phyloP scores from a whole-genome alignment of 495 filamentous ascomycete species.

The Penicillium soppii region DNA sequence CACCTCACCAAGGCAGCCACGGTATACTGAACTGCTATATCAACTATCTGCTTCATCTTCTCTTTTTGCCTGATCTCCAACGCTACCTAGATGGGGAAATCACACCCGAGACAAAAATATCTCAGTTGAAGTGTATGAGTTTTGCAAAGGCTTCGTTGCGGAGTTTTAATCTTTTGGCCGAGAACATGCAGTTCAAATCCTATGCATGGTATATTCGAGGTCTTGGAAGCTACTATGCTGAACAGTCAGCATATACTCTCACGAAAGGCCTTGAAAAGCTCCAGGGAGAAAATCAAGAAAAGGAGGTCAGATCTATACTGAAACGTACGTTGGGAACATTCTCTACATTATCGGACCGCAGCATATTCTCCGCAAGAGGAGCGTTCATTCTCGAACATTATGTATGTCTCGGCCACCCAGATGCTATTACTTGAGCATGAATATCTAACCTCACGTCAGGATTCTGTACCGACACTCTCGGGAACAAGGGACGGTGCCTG shows the following conservation, averaged over 20 bases:
- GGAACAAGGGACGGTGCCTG: no score
- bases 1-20: background rate
- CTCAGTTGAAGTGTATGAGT: background rate
- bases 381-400: background rate
- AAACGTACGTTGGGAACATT: background rate
- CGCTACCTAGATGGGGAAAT: background rate
- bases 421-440: background rate
- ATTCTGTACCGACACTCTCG: no score
- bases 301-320: background rate
- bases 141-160: background rate
- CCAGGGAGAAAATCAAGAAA: background rate
- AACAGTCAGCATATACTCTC: background rate
- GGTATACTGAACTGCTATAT: background rate
- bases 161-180: background rate
- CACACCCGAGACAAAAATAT: background rate
- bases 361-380: constrained; percentile 1
- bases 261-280: background rate
- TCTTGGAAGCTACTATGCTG: background rate
- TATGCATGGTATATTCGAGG: background rate
- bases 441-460: background rate
- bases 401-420: background rate
- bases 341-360: background rate
- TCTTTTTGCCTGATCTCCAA: background rate
- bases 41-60: background rate
- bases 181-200: background rate